Percentiles rank a stretch among this genome's conserved stretches.
Evolutionary conservation across 208 protist species (phyloP).

Genomic region (Leishmania tropica): DNA sequence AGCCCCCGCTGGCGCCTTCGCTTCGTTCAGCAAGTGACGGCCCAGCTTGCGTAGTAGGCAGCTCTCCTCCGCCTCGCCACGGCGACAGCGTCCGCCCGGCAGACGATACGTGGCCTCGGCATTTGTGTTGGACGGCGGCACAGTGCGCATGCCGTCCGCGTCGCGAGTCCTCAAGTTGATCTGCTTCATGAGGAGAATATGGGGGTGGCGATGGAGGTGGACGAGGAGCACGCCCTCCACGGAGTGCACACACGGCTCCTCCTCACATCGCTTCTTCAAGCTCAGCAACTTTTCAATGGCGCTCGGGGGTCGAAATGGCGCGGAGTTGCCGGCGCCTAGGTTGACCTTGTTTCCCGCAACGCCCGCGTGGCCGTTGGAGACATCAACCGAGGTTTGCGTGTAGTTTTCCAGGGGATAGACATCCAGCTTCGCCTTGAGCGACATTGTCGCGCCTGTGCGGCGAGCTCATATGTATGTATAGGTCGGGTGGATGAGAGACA

Average conservation of each 20-base stretch:
- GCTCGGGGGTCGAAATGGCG: slow-evolving; percentile 49
- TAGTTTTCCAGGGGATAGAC: slow-evolving; percentile 84
- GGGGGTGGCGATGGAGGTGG: slow-evolving; percentile 93
- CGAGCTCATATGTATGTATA: background rate
- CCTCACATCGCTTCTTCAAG: slow-evolving; percentile 82
- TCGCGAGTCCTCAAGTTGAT: slow-evolving; percentile 11
- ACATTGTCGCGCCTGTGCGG: slow-evolving; percentile 27
- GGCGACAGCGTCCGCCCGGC: slow-evolving; percentile 75
- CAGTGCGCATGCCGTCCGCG: slow-evolving; percentile 27
- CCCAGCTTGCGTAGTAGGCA: slow-evolving; percentile 83
- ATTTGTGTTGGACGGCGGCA: slow-evolving; percentile 45
- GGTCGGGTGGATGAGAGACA: background rate
- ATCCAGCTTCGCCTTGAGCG: slow-evolving; percentile 79
- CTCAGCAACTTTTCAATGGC: slow-evolving; percentile 82
- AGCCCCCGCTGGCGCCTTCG: slow-evolving; percentile 29
- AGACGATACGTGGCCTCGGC: slow-evolving; percentile 58
- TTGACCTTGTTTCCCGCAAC: slow-evolving; percentile 26
- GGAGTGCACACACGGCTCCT: slow-evolving; percentile 79
- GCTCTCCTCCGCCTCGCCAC: slow-evolving; percentile 68
- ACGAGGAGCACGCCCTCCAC: slow-evolving; percentile 93
- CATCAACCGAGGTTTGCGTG: slow-evolving; percentile 35
- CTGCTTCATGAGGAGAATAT: slow-evolving; percentile 89
- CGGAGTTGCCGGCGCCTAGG: slow-evolving; percentile 5
- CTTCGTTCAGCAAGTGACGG: slow-evolving; percentile 66
- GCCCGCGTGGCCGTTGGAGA: slow-evolving; percentile 30